A percentile compares a stretch with the other conserved stretches of the same genome.
These are phyloP conservation scores for Cenococcum geophilum DNA, from an alignment of 495 filamentous ascomycete species.

Conservation along the genomic window DNA sequence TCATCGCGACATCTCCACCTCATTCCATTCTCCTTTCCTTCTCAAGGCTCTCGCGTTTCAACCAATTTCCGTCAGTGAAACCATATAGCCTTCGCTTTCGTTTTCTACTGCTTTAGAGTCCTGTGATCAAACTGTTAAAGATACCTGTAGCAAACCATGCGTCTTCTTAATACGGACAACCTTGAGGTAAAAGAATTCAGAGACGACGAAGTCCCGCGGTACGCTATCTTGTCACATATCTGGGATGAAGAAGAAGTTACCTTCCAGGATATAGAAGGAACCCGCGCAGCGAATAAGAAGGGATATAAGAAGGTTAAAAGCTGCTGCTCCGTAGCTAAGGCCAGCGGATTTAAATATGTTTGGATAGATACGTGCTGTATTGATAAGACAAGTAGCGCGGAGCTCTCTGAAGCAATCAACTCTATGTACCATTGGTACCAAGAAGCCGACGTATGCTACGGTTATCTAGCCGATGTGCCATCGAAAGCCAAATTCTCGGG, in stretches of 20 bases:
- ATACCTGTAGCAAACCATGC: too few species aligned
- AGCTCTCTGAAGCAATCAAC: slow-evolving; percentile 6
- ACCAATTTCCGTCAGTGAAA: background rate
- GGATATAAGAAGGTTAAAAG: slow-evolving; percentile 1
- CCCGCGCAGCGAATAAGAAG: background rate
- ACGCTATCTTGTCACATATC: slow-evolving; percentile 5
- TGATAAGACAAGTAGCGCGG: slow-evolving; percentile 18
- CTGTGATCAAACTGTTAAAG: too few species aligned
- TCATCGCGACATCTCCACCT: background rate
- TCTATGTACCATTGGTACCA: slow-evolving; percentile 5
- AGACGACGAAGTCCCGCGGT: background rate
- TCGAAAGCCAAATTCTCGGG: background rate
- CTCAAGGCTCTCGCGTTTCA: background rate
- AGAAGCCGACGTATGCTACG: background rate
- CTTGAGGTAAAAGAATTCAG: background rate
- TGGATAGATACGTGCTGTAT: slow-evolving; percentile 23
- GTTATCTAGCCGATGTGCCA: slow-evolving; percentile 1
- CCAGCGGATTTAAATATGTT: background rate
- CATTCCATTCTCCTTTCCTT: background rate
- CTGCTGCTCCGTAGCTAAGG: background rate
- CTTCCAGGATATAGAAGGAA: slow-evolving; percentile 4
- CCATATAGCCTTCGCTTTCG: too few species aligned
- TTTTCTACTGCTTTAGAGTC: too few species aligned
- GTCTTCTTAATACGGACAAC: background rate
- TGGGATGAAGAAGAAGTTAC: slow-evolving; percentile 8